Conservation (phyloP, 1,284 basidiomycete species). For the Ceratorhiza oryzae-sativae region DNA sequence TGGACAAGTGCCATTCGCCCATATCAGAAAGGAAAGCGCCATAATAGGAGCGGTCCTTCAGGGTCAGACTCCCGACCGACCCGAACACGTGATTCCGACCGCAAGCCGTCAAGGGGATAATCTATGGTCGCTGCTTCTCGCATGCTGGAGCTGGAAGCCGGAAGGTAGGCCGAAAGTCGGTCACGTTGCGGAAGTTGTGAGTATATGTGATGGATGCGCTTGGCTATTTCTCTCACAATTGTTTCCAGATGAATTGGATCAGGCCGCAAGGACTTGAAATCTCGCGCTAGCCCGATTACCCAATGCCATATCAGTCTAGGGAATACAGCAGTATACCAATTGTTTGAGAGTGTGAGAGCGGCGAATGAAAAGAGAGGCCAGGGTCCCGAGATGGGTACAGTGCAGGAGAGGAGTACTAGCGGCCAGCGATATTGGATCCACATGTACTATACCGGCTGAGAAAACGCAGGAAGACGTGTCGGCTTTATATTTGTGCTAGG, state of each 20-base stretch:
- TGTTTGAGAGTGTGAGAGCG: too few relatives aligned
- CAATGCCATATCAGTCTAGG: neutral
- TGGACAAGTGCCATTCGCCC: neutral
- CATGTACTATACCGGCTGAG: too few relatives aligned
- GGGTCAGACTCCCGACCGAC: neutral
- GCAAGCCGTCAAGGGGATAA: neutral
- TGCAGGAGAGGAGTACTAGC: too few relatives aligned
- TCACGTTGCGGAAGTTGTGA: neutral
- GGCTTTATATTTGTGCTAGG: too few relatives aligned
- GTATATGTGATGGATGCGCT: neutral
- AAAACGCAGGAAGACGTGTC: too few relatives aligned
- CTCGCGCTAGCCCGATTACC: neutral
- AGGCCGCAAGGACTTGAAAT: neutral
- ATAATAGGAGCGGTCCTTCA: neutral
- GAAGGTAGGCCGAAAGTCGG: neutral
- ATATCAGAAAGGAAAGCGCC: neutral
- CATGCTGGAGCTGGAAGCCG: conserved; percentile 1
- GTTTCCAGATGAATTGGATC: conserved; percentile 3
- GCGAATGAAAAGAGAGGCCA: too few relatives aligned
- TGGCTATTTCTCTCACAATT: neutral
- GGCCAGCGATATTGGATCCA: too few relatives aligned
- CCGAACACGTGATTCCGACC: neutral
- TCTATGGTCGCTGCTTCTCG: conserved; percentile 1
- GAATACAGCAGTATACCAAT: too few relatives aligned
- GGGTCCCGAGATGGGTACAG: too few relatives aligned